A percentile compares a stretch with the other conserved stretches of the same genome.
These are phyloP conservation scores for Phaeosphaeria sp. DNA, from an alignment of 2,329 filamentous ascomycete genomes.

Conservation along the genomic window DNA sequence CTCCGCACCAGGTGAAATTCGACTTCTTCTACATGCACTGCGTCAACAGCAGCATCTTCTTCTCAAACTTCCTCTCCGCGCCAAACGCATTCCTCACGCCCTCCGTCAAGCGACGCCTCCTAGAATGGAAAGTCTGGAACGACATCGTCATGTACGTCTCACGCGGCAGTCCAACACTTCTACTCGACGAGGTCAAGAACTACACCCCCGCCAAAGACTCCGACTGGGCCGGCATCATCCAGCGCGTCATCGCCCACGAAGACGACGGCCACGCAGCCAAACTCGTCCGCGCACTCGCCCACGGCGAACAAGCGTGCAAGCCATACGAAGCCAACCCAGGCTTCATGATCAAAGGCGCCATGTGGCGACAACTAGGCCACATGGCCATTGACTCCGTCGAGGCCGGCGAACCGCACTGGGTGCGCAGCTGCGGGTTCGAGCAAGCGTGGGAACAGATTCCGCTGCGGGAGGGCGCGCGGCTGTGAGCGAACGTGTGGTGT, in stretches of 20 bases:
- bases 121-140: conserved; percentile 82
- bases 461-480: conserved; percentile 28
- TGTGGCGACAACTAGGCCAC: conserved; percentile 68
- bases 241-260: conserved; percentile 54
- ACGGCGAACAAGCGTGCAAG: conserved; percentile 64
- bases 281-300: conserved; percentile 71
- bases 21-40: conserved; percentile 88
- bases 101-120: conserved; percentile 69
- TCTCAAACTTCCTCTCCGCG: conserved; percentile 66
- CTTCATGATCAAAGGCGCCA: conserved; percentile 60
- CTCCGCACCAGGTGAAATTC: conserved; percentile 64
- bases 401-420: conserved; percentile 62
- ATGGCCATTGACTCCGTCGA: conserved; percentile 70
- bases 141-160: conserved; percentile 79
- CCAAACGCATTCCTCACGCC: conserved; percentile 63
- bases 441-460: conserved; percentile 66
- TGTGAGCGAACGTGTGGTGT: conserved; percentile 17
- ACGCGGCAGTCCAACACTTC: conserved; percentile 67
- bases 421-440: conserved; percentile 67
- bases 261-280: conserved; percentile 89
- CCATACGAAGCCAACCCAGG: conserved; percentile 53
- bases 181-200: conserved; percentile 63
- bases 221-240: conserved; percentile 54
- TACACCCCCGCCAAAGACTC: conserved; percentile 62
- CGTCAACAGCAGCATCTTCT: conserved; percentile 79